Base-by-base conservation (phyloP, 73 alveolate genomes). In the Breviolum minutum region DNA sequence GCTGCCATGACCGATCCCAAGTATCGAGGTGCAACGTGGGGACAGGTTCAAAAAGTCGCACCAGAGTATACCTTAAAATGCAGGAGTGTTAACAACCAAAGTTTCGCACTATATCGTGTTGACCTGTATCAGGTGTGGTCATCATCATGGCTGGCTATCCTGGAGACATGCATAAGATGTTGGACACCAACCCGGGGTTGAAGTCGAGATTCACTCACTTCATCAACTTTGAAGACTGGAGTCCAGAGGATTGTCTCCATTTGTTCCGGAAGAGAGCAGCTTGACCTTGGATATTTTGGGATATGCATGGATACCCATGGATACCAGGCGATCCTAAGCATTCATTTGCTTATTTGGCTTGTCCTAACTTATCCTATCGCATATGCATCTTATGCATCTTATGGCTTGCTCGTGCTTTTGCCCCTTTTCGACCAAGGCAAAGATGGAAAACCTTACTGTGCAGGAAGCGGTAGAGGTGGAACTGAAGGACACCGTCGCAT, bases 1-100 rank as follows among this genome's bases (percentile, higher is more conserved):
- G 98, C 98, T 12, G 98, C 98, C 32, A 73, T 92, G 98, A 92
- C 98, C 29, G 88, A 73, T 48, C 91, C 88, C 30, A 77, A 92
- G 60, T 92, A 92, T 13, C 80, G 81, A 73, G 98, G 98, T 70
- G 27, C 85, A 61, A 66, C n/a, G n/a, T 54, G 85, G 17, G 85
- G 62, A 20, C 40, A 1, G n/a, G 13, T 71, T 71, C 81, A 17
- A 71, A 8, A 30, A 13, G 26, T 71, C 5, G 10, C 81, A 22
- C 13, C 81, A 20, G 30, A 8, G 81, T 71, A 13, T 13, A 0
- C 54, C 54, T 40, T 0, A 40, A 40, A 40, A 40, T 40, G 54
- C 5, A 40, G 54, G 54, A 40, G 54, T 40, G 54, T 40, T 40
- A 40, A 40, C 54, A 40, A 40, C 54, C 54, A 40, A 40, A 40